These are phyloP conservation scores for Limnanthes douglasii DNA, from an alignment of 345 rosid species.

Conservation along the genomic window DNA sequence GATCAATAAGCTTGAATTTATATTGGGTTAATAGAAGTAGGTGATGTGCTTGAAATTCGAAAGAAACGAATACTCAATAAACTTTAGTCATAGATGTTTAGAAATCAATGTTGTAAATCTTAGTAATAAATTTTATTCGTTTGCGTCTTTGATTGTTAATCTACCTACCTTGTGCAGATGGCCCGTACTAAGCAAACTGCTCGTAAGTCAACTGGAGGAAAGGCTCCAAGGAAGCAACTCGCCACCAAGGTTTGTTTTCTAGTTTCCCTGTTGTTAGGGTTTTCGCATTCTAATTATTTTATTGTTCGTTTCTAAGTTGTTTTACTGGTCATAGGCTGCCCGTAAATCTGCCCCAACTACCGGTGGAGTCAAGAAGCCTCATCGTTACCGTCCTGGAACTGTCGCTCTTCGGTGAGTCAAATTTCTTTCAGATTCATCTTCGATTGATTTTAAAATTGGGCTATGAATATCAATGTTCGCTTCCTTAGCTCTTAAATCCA, in stretches of 20 bases:
- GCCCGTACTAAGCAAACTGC: conserved; percentile 97
- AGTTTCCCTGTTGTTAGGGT: neutral
- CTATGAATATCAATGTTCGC: no score
- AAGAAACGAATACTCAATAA: no score
- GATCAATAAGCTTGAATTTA: no score
- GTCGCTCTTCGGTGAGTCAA: conserved; percentile 71
- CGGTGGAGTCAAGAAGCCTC: conserved; percentile 91
- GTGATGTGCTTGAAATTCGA: no score
- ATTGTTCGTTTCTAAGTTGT: neutral
- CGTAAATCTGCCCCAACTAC: conserved; percentile 96
- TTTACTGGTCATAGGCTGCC: conserved; percentile 38
- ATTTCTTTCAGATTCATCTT: no score
- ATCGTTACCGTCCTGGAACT: conserved; percentile 89
- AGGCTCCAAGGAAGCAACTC: conserved; percentile 95
- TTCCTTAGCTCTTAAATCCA: no score
- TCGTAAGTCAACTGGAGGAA: conserved; percentile 92
- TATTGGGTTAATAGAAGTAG: no score
- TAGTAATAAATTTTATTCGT: neutral
- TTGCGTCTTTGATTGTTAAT: no score
- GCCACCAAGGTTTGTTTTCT: conserved; percentile 52
- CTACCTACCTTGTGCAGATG: conserved; percentile 36
- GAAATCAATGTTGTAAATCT: no score
- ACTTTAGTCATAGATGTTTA: no score
- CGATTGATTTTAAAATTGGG: no score
- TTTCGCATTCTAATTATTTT: neutral